Evolutionary conservation across 345 rosid genomes (phyloP).

Genomic region (Eucalyptus sp.): DNA sequence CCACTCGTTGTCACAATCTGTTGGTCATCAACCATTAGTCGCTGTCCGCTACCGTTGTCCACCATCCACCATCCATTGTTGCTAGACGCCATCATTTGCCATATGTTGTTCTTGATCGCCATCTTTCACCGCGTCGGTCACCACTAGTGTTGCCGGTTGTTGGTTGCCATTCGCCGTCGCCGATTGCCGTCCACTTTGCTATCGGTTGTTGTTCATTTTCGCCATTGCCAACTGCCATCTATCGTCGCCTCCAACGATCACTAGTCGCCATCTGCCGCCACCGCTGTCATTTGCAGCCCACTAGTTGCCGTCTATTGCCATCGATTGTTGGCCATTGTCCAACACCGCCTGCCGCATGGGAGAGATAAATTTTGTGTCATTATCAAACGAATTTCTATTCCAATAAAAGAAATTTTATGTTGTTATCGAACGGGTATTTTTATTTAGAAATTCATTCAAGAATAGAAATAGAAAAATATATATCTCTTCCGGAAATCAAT

Average conservation of each 20-base stretch:
- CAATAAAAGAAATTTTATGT: too few relatives aligned
- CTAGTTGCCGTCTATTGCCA: accelerated
- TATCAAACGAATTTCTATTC: too few relatives aligned
- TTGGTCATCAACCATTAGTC: accelerated
- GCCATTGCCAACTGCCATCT: too few relatives aligned
- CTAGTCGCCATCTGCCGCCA: accelerated
- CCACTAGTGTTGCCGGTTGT: accelerated
- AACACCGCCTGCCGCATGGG: accelerated
- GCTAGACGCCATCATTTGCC: too few relatives aligned
- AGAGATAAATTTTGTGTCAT: too few relatives aligned
- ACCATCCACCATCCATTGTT: too few relatives aligned
- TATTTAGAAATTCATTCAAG: too few relatives aligned
- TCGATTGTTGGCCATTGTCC: accelerated
- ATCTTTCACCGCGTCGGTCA: accelerated
- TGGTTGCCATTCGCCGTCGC: accelerated
- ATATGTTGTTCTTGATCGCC: accelerated
- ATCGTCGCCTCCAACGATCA: accelerated
- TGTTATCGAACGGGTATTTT: accelerated
- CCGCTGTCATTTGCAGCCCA: accelerated
- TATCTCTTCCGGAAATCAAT: too few relatives aligned
- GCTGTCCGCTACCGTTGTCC: accelerated
- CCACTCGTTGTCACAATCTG: accelerated
- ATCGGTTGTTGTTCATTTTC: accelerated
- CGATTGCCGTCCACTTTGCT: accelerated
- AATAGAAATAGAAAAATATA: too few relatives aligned